phyloP scores from a whole-genome alignment of 192 early-diverging fungal species.

The Diversispora epigaea region DNA sequence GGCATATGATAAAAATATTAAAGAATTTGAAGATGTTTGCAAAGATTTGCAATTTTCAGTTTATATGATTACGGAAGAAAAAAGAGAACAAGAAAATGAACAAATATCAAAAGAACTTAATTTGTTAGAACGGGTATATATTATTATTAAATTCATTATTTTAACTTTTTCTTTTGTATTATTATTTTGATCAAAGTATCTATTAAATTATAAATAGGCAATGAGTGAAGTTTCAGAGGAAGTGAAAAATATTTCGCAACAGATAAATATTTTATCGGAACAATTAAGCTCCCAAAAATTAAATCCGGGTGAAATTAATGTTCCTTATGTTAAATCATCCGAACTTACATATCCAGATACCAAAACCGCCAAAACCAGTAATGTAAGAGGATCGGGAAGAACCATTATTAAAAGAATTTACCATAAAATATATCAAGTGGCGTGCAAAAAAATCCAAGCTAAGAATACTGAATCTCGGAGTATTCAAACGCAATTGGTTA shows the following conservation, averaged over 20 bases:
- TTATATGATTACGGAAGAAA: neutral
- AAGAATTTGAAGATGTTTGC: neutral
- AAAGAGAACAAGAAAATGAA: too few relatives aligned
- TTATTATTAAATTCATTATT: too few relatives aligned
- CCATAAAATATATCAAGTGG: neutral
- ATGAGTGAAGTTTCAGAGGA: too few relatives aligned
- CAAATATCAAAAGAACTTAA: too few relatives aligned
- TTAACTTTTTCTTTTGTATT: too few relatives aligned
- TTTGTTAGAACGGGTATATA: too few relatives aligned
- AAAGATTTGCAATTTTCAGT: constrained; percentile 9
- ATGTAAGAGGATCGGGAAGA: neutral
- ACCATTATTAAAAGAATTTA: neutral
- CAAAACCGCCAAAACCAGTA: neutral
- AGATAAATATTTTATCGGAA: too few relatives aligned
- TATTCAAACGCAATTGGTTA: neutral
- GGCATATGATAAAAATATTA: neutral
- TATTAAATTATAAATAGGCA: too few relatives aligned
- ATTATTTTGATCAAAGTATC: too few relatives aligned
- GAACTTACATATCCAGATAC: neutral
- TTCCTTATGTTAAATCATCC: neutral
- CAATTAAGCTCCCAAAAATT: too few relatives aligned
- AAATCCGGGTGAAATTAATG: neutral
- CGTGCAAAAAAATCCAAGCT: neutral
- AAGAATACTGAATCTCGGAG: neutral
- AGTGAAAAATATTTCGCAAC: too few relatives aligned